A percentile compares a stretch with the other conserved stretches of the same genome.
Evolutionary conservation across 768 basidiomycete genomes (phyloP).

Genomic region (Leucosporidium creatinivorum): DNA sequence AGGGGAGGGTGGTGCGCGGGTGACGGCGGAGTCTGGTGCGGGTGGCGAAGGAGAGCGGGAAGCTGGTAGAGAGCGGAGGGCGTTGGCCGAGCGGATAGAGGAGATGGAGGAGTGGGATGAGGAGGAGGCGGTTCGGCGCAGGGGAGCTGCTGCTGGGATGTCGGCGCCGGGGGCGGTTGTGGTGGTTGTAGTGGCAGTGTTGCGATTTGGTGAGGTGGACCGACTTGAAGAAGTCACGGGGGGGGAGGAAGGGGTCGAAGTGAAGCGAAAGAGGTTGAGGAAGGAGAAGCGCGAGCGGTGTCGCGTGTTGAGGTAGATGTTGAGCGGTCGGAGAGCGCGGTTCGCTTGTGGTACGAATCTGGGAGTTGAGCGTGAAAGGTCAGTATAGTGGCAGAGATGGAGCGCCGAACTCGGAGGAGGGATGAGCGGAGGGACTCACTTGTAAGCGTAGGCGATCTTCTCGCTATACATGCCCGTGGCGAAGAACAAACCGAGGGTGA

Average conservation of each 20-base stretch:
- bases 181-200: conserved; percentile 17
- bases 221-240: not conserved
- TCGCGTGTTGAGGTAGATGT: conserved; percentile 94
- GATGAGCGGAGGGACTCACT: conserved; percentile 46
- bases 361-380: conserved; percentile 5
- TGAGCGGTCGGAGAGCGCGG: conserved; percentile 78
- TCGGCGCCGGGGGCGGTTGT: conserved; percentile 16
- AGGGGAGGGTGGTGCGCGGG: conserved; percentile 42
- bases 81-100: conserved; percentile 45
- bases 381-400: not conserved
- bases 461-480: conserved; percentile 93
- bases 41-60: conserved; percentile 42
- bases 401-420: not conserved
- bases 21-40: conserved; percentile 39
- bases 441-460: conserved; percentile 92
- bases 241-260: not conserved
- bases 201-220: conserved; percentile 7
- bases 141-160: conserved; percentile 24
- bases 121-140: conserved; percentile 14
- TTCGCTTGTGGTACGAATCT: conserved; percentile 98
- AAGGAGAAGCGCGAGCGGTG: conserved; percentile 53
- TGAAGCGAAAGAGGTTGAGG: conserved; percentile 21
- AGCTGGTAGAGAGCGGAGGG: conserved; percentile 7
- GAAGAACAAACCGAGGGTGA: conserved; percentile 88
- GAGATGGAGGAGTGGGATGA: conserved; percentile 7